Conservation (phyloP, 2,329 filamentous ascomycete species). For the Trematosphaeria pertusa region DNA sequence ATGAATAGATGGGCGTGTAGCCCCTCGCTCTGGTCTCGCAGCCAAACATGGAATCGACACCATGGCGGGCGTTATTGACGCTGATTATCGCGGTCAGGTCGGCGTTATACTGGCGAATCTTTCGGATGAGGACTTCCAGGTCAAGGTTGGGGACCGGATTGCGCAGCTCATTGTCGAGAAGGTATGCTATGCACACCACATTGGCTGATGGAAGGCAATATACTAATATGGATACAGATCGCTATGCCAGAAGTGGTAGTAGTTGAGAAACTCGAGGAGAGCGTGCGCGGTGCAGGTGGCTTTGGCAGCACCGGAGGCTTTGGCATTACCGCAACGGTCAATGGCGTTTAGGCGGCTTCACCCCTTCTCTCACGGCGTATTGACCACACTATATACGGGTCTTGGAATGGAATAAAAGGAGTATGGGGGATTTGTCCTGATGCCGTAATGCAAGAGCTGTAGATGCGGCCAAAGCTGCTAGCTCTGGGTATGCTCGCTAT, state of each 20-base stretch:
- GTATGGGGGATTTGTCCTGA: neutral
- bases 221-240: slow-evolving; percentile 60
- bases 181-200: slow-evolving; percentile 46
- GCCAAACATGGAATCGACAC: slow-evolving; percentile 96
- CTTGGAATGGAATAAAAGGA: neutral
- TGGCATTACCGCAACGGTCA: slow-evolving; percentile 9
- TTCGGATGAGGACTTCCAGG: slow-evolving; percentile 77
- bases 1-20: slow-evolving; percentile 80
- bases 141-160: slow-evolving; percentile 87
- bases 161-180: slow-evolving; percentile 94
- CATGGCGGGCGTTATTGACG: slow-evolving; percentile 95
- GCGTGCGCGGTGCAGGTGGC: slow-evolving; percentile 83
- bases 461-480: neutral
- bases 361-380: no score
- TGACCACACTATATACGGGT: neutral
- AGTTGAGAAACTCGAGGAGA: slow-evolving; percentile 87
- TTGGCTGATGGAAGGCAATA: slow-evolving; percentile 12
- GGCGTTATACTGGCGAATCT: slow-evolving; percentile 97
- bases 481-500: neutral
- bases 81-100: slow-evolving; percentile 92
- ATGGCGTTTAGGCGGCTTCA: slow-evolving; percentile 25
- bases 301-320: slow-evolving; percentile 51
- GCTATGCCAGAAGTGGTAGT: slow-evolving; percentile 92
- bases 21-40: slow-evolving; percentile 88
- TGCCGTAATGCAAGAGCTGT: no score